Percentiles rank a stretch among this genome's conserved stretches.
These are phyloP conservation scores for Metschnikowia sp. DNA, from an alignment of 805 yeast species.

Conservation along the genomic window DNA sequence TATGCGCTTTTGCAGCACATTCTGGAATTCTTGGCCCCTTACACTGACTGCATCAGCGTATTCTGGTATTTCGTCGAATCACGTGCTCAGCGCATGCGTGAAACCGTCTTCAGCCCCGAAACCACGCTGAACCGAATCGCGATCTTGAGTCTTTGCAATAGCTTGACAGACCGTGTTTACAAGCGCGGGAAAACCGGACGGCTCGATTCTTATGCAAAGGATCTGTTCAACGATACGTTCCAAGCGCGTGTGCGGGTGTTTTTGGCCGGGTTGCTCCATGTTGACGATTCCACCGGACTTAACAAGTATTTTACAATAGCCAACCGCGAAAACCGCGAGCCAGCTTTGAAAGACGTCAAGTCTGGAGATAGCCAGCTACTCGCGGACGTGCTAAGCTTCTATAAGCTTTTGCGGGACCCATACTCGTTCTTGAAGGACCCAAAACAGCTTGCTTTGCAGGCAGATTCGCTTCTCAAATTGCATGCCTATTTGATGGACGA, in stretches of 20 bases:
- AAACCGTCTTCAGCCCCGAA: constrained; percentile 25
- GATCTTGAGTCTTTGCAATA: constrained; percentile 38
- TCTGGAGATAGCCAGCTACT: constrained; percentile 26
- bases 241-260: constrained; percentile 35
- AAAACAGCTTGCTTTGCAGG: constrained; percentile 19
- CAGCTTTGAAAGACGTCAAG: constrained; percentile 17
- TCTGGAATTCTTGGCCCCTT: constrained; percentile 22
- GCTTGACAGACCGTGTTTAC: constrained; percentile 32
- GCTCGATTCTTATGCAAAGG: constrained; percentile 32
- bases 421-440: constrained; percentile 25
- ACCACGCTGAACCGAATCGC: constrained; percentile 35
- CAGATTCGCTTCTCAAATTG: constrained; percentile 27
- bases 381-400: constrained; percentile 30
- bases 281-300: constrained; percentile 45
- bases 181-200: constrained; percentile 19
- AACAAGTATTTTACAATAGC: constrained; percentile 37
- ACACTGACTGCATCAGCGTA: constrained; percentile 18
- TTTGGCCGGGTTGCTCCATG: constrained; percentile 29
- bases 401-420: constrained; percentile 35
- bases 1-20: constrained; percentile 24
- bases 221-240: constrained; percentile 36
- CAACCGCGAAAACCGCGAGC: constrained; percentile 24
- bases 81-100: constrained; percentile 22
- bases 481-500: constrained; percentile 28
- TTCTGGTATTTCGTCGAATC: constrained; percentile 41